phyloP scores from a whole-genome alignment of 2,329 filamentous ascomycete species.

The Zopfia rhizophila region DNA sequence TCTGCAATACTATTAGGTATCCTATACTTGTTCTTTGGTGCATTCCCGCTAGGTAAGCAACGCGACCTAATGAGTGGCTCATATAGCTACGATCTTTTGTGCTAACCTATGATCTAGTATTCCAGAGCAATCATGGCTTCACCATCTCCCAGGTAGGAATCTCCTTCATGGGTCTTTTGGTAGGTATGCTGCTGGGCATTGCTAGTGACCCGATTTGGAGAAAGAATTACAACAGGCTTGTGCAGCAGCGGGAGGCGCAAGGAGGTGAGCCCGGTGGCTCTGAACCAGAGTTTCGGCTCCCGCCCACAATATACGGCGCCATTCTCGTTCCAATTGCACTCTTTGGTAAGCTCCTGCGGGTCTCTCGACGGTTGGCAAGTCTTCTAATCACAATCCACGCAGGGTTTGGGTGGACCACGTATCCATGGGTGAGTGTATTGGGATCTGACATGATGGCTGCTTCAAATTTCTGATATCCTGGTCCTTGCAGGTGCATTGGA shows the following conservation, averaged over 20 bases:
- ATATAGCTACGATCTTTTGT: conserved; percentile 66
- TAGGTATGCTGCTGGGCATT: conserved; percentile 74
- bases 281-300: conserved; percentile 88
- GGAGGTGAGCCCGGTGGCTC: conserved; percentile 66
- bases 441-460: conserved; percentile 67
- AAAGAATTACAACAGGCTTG: conserved; percentile 67
- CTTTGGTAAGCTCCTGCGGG: conserved; percentile 69
- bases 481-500: conserved; percentile 59
- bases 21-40: conserved; percentile 89
- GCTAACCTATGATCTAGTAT: conserved; percentile 87
- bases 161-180: conserved; percentile 74
- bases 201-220: conserved; percentile 73
- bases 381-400: conserved; percentile 42
- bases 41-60: conserved; percentile 79
- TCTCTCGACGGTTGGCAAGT: conserved; percentile 31
- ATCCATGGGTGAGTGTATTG: conserved; percentile 74
- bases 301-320: conserved; percentile 73
- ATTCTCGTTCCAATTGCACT: conserved; percentile 81
- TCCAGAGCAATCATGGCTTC: conserved; percentile 78
- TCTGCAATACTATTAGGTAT: conserved; percentile 88
- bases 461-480: conserved; percentile 53
- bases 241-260: conserved; percentile 63
- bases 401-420: conserved; percentile 86
- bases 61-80: too few relatives aligned
- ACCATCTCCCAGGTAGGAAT: conserved; percentile 82